A percentile compares a stretch with the other conserved stretches of the same genome.
Evolutionary conservation across 345 rosid genomes (phyloP).

Genomic region (Turnera subulata): DNA sequence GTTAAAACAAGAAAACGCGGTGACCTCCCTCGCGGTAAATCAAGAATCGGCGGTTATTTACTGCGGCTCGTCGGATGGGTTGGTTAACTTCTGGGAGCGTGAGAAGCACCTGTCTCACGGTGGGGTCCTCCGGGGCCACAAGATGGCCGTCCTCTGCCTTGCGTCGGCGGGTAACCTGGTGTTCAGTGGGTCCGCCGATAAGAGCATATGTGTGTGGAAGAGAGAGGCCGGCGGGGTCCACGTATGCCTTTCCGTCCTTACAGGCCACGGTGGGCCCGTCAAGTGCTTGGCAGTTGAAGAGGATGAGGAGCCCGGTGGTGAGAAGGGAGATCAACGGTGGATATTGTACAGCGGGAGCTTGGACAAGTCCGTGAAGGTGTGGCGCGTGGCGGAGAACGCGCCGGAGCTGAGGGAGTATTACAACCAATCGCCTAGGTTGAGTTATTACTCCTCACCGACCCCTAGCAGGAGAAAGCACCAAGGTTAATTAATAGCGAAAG

Average conservation of each 20-base stretch:
- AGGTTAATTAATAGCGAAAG: no score
- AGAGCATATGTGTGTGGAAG: constrained; percentile 77
- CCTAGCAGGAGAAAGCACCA: no score
- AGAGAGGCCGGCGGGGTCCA: constrained; percentile 56
- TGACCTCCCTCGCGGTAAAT: constrained; percentile 63
- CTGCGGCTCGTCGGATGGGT: constrained; percentile 69
- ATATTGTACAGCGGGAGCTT: constrained; percentile 80
- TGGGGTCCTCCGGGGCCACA: constrained; percentile 59
- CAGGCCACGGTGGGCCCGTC: constrained; percentile 82
- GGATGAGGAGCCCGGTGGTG: constrained; percentile 5
- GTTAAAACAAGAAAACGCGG: constrained; percentile 67
- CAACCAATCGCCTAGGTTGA: constrained; percentile 12
- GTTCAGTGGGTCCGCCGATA: constrained; percentile 83
- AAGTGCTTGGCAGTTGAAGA: constrained; percentile 55
- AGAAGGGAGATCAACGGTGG: constrained; percentile 40
- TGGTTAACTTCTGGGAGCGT: constrained; percentile 65
- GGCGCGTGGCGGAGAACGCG: constrained; percentile 63
- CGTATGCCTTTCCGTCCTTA: constrained; percentile 53
- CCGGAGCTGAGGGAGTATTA: constrained; percentile 19
- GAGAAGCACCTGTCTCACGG: constrained; percentile 49
- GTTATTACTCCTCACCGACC: neutral
- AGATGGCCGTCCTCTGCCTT: constrained; percentile 59
- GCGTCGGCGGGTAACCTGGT: constrained; percentile 57
- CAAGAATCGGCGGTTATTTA: constrained; percentile 42
- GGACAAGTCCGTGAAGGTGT: constrained; percentile 75